These are phyloP conservation scores for Pichia cephalocereana DNA, from an alignment of 805 yeast species.

Conservation along the genomic window DNA sequence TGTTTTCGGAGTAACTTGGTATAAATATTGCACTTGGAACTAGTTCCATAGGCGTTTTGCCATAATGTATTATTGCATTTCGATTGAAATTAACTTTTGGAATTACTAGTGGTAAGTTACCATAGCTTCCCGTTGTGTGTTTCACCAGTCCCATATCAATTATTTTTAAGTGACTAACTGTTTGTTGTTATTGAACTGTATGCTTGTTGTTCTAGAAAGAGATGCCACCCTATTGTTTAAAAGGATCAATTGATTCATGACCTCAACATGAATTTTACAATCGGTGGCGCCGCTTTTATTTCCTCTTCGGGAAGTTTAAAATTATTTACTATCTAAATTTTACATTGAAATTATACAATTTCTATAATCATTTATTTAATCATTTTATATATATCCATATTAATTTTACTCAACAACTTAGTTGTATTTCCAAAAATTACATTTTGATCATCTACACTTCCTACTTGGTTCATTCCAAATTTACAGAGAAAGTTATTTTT, in stretches of 20 bases:
- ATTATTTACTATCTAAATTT: too few relatives aligned
- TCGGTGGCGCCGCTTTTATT: neutral
- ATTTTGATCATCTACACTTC: neutral
- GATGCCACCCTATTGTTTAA: neutral
- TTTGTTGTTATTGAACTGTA: too few relatives aligned
- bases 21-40: neutral
- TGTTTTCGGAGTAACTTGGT: too few relatives aligned
- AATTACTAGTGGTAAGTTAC: neutral
- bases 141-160: constrained; percentile 13
- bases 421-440: neutral
- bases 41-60: neutral
- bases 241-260: neutral
- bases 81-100: neutral
- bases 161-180: too few relatives aligned
- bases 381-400: too few relatives aligned
- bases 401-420: too few relatives aligned
- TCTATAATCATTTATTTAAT: too few relatives aligned
- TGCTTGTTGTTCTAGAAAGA: too few relatives aligned
- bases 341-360: too few relatives aligned
- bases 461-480: neutral
- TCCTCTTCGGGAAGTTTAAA: neutral
- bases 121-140: neutral
- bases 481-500: neutral
- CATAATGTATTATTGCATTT: neutral
- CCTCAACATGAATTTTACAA: neutral